Evolutionary conservation across 208 protist species (phyloP), one percentile per base, ranked within the genome.

Genomic region (Sergeia podlipaevii): DNA sequence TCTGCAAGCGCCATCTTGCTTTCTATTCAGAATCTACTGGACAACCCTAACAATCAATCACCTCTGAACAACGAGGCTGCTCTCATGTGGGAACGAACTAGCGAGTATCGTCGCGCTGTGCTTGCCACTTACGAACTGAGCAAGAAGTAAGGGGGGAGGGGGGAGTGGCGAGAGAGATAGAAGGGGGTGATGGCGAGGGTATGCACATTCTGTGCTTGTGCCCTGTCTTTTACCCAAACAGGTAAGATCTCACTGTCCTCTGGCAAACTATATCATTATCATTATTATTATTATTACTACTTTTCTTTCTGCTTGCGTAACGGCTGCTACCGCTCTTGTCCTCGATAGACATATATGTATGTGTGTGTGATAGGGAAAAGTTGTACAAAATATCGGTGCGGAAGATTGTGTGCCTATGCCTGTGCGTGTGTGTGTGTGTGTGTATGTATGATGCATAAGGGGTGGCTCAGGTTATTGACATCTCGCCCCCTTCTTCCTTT

Each of bases 41-140:
- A 87, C 52, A 92, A 98, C 45, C 97, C 97, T 45, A 98, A 98
- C 70, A 97, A 97, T 58, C 81, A 97, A 43, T 96, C 85, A 17
- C 96, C 97, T 15, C 80, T 99, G 17, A 99, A 99, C 76, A 73
- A 67, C 15, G 76, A 95, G 38, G 97, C 97, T 1, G 97, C 97
- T 0, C 59, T 65, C 21, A 56, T 98, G 34, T 99, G 96, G 96
- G 37, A 43, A 0, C 77, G 97, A 33, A 70, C 33, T 30, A 72
- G 76, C 62, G 77, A 74, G 57, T 93, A 82, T 61, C 74, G 75
- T 18, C 20, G 51, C 20, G 76, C 79, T 18, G 86, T 93, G 20
- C 65, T 78, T 7, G 46, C 74, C 41, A 83, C 62, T 0, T 70
- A 88, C 66, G 69, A 55, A 5, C 39, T 44, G 11, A 41, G 60